Percentiles rank a stretch among this genome's conserved stretches.
Conservation (phyloP, 2,329 filamentous ascomycete genomes). For the Hypoxylon sp. region DNA sequence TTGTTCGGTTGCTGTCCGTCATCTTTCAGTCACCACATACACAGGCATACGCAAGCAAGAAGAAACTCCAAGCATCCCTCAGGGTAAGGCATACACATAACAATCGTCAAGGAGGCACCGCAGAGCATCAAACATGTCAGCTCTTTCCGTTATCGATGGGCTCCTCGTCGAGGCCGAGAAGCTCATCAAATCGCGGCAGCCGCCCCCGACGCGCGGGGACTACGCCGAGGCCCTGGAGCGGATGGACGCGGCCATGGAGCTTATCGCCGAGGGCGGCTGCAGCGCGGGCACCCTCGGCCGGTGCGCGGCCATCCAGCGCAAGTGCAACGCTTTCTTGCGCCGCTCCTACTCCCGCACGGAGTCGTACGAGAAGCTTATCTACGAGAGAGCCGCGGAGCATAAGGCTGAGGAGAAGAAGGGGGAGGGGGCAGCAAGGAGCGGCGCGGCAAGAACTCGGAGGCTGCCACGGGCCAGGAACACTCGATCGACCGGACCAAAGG, state of each 20-base stretch:
- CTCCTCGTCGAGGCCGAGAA: constrained; percentile 8
- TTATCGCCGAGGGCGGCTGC: neutral
- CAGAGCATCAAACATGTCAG: neutral
- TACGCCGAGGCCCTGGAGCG: constrained; percentile 8
- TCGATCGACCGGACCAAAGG: too few relatives aligned
- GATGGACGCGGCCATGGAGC: constrained; percentile 12
- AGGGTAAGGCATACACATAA: neutral
- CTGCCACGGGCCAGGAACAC: constrained; percentile 20
- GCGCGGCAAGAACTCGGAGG: neutral
- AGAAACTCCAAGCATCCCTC: neutral
- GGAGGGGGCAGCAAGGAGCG: neutral
- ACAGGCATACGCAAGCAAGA: too few relatives aligned
- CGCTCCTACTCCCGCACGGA: constrained; percentile 1
- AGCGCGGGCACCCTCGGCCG: neutral
- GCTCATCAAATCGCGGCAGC: neutral
- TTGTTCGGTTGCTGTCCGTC: neutral
- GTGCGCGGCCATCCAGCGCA: constrained; percentile 7
- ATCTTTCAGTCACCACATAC: neutral
- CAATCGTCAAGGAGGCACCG: neutral
- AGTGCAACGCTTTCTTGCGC: constrained; percentile 6
- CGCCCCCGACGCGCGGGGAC: constrained; percentile 5
- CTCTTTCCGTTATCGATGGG: neutral
- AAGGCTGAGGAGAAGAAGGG: too few relatives aligned
- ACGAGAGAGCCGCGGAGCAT: constrained; percentile 8
- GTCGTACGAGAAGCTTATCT: constrained; percentile 12